These are phyloP conservation scores for Asclepias syriaca DNA, from an alignment of 257 asterid species.

Conservation along the genomic window DNA sequence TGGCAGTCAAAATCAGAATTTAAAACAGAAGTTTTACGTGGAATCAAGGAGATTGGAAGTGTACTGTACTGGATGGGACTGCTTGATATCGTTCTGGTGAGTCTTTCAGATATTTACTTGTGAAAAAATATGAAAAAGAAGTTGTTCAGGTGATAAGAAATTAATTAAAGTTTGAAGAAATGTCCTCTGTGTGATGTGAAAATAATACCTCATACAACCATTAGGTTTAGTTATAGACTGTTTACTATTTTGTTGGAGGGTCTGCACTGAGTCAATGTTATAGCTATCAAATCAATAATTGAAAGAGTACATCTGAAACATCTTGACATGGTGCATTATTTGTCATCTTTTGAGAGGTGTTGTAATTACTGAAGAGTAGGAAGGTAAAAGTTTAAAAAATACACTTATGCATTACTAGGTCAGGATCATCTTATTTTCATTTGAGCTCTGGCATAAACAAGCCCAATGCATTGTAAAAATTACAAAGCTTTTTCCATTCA, in stretches of 20 bases:
- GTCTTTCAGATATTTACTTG: conserved; percentile 14
- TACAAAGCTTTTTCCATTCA: neutral
- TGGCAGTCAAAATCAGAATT: conserved; percentile 86
- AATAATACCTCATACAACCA: neutral
- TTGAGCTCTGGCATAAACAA: neutral
- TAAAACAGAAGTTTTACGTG: conserved; percentile 78
- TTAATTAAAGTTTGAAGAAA: neutral
- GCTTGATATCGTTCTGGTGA: conserved; percentile 89
- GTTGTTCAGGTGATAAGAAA: neutral
- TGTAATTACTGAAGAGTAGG: neutral
- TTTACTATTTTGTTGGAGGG: neutral
- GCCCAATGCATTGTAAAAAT: neutral
- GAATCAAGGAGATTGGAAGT: conserved; percentile 94
- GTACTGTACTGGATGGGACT: conserved; percentile 95
- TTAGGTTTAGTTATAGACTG: neutral
- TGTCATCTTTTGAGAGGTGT: too few relatives aligned
- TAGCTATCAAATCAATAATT: neutral
- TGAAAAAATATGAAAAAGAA: neutral
- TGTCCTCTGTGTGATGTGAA: neutral
- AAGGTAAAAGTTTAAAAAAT: neutral
- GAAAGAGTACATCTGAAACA: neutral
- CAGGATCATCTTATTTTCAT: neutral
- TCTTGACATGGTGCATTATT: neutral
- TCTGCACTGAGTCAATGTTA: neutral
- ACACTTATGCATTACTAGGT: neutral